Evolutionary conservation across 2,329 filamentous ascomycete species (phyloP).

Genomic region (Aspergillus sp.): DNA sequence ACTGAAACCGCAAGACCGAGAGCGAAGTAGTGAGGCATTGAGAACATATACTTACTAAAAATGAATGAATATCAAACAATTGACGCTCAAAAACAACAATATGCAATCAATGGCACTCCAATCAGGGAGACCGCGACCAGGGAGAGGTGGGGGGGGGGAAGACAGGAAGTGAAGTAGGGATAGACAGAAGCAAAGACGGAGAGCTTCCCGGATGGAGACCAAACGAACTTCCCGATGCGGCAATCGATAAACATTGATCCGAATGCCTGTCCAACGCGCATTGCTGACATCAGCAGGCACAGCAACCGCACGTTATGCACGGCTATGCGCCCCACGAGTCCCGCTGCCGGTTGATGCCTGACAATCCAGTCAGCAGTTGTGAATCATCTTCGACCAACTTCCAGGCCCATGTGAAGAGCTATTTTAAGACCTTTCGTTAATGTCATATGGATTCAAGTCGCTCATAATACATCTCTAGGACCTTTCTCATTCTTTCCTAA

Average conservation of each 20-base stretch:
- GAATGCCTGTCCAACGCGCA: constrained; percentile 30
- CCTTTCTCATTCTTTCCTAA: background rate
- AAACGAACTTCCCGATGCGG: constrained; percentile 35
- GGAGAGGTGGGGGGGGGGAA: constrained; percentile 17
- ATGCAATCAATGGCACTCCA: constrained; percentile 32
- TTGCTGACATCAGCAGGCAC: constrained; percentile 28
- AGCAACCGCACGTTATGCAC: constrained; percentile 15
- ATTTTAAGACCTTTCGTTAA: background rate
- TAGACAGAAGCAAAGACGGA: constrained; percentile 27
- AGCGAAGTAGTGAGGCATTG: background rate
- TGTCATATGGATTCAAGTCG: background rate
- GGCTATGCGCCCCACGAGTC: constrained; percentile 6
- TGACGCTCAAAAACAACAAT: constrained; percentile 29
- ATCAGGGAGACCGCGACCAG: constrained; percentile 20
- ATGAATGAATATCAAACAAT: constrained; percentile 24
- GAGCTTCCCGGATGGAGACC: constrained; percentile 22
- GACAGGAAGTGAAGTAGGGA: constrained; percentile 12
- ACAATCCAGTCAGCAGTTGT: constrained; percentile 13
- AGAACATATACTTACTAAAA: constrained; percentile 19
- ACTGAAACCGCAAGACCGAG: background rate
- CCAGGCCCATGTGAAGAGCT: background rate
- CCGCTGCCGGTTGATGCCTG: constrained; percentile 13
- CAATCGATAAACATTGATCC: constrained; percentile 44
- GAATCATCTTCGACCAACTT: background rate
- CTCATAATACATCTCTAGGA: background rate